Evolutionary conservation across 192 early-diverging fungal genomes (phyloP).

Genomic region (Pilobolus umbonatus): DNA sequence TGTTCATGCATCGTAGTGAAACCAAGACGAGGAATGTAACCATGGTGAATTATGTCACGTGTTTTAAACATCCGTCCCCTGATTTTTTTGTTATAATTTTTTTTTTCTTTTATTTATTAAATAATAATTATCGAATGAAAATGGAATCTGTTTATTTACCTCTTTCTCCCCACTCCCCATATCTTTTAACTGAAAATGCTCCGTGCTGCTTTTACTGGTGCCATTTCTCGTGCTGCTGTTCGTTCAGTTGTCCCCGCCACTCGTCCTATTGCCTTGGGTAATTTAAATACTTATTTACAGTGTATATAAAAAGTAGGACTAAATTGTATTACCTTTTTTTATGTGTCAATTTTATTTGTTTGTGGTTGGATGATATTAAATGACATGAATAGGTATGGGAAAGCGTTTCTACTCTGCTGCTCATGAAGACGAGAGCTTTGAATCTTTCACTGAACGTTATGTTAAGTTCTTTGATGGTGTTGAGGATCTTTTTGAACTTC

Average conservation of each 20-base stretch:
- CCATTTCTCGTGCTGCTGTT: constrained; percentile 28
- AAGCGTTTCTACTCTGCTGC: constrained; percentile 64
- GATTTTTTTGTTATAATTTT: neutral
- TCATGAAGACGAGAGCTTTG: constrained; percentile 71
- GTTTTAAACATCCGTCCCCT: neutral
- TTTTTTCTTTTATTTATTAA: constrained; percentile 1
- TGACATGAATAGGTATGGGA: constrained; percentile 14
- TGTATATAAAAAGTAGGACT: neutral
- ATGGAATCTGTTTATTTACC: no score
- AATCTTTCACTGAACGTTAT: constrained; percentile 74
- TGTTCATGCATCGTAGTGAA: no score
- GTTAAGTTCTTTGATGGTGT: constrained; percentile 80
- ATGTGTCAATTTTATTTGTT: neutral
- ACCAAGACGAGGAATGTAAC: no score
- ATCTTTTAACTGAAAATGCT: constrained; percentile 26
- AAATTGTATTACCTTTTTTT: neutral
- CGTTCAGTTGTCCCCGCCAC: constrained; percentile 19
- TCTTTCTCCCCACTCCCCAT: constrained; percentile 13
- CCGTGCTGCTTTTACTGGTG: constrained; percentile 33
- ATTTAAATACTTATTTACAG: neutral
- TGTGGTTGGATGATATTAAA: neutral
- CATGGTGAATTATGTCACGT: neutral
- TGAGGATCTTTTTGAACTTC: constrained; percentile 95
- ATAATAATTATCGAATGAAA: no score
- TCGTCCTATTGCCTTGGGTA: constrained; percentile 19